Evolutionary conservation across 2,329 filamentous ascomycete species (phyloP), one percentile per base, ranked within the genome.

Genomic region (Pestalotiopsis sp.): DNA sequence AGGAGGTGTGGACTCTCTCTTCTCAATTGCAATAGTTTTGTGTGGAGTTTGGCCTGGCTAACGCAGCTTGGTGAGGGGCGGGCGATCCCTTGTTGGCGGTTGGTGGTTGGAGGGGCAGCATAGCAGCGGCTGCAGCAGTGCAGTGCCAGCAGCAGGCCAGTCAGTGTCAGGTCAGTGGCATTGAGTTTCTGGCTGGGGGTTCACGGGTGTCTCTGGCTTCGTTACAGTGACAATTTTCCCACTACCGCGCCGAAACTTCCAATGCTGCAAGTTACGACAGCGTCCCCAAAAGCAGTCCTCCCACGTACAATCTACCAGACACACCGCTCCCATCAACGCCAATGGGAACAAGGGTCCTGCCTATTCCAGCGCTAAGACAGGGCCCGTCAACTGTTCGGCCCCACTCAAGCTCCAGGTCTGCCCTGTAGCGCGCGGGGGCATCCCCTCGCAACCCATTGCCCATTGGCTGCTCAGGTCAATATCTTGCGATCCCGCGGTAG

Each of bases 1-100:
- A 67, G 65, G 65, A 67, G 65, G 64, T 66, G 64, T 67, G 52
- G 56, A 67, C 27, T 67, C 45, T 52, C 17, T 52, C 17, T 52
- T 23, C 31, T 36, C 41, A 36, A 52, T 57, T 23, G 41, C 56
- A 58, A 59, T 67, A 36, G 65, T 59, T 67, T 67, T 67, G 65
- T 67, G 65, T 67, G 65, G 65, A 60, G 65, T 59, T 56, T 17
- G 25, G n/a, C 7, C n/a, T 45, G 57, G 41, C 49, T 38, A 66
- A 66, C 45, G 45, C 41, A 49, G 41, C 36, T 58, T 27, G 63
- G 36, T 66, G 41, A 38, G 63, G 39, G 41, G 63, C 41, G 63
- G 63, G 41, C 25, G 41, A 49, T n/a, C n/a, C 52, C 38, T 57
- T 66, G 45, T 56, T 25, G 27, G 63, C 39, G 23, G 20, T 66